Conservation (phyloP, 1,284 basidiomycete species). For the Cryptococcus neoformans region DNA sequence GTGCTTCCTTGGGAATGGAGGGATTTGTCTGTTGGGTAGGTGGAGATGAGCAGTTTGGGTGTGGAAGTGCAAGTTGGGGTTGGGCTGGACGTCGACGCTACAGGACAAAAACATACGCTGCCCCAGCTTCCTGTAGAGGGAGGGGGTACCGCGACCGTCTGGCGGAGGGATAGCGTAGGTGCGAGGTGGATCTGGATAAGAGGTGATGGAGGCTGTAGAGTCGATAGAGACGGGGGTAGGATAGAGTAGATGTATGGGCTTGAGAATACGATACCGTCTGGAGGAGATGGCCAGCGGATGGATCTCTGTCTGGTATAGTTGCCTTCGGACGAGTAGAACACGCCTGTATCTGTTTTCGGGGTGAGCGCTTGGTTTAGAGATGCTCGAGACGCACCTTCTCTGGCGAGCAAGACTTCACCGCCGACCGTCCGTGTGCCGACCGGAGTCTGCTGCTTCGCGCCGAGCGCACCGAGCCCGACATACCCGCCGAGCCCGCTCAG, state of each 20-base stretch:
- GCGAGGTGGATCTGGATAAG: conserved; percentile 76
- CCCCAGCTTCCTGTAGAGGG: conserved; percentile 49
- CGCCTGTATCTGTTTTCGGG: conserved; percentile 60
- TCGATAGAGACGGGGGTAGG: conserved; percentile 57
- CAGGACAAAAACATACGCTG: conserved; percentile 4
- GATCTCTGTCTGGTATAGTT: conserved; percentile 59
- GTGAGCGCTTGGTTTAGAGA: background rate
- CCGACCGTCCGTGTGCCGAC: conserved; percentile 60
- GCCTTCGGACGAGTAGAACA: conserved; percentile 68
- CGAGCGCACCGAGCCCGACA: conserved; percentile 76
- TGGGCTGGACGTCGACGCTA: conserved; percentile 14
- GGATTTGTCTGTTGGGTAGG: conserved; percentile 68
- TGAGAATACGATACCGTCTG: conserved; percentile 71
- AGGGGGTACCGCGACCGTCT: conserved; percentile 58
- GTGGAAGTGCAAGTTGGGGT: background rate
- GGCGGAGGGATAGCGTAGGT: conserved; percentile 63
- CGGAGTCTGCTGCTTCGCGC: conserved; percentile 65
- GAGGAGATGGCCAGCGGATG: conserved; percentile 74
- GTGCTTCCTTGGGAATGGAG: conserved; percentile 64
- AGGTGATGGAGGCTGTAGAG: no score
- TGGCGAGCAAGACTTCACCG: conserved; percentile 68
- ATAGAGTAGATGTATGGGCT: conserved; percentile 82
- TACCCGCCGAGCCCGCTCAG: conserved; percentile 80
- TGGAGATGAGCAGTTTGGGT: conserved; percentile 57
- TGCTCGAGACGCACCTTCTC: conserved; percentile 64